phyloP scores from a whole-genome alignment of 768 basidiomycete genomes.

The Boletus pseudo-olivaceus region DNA sequence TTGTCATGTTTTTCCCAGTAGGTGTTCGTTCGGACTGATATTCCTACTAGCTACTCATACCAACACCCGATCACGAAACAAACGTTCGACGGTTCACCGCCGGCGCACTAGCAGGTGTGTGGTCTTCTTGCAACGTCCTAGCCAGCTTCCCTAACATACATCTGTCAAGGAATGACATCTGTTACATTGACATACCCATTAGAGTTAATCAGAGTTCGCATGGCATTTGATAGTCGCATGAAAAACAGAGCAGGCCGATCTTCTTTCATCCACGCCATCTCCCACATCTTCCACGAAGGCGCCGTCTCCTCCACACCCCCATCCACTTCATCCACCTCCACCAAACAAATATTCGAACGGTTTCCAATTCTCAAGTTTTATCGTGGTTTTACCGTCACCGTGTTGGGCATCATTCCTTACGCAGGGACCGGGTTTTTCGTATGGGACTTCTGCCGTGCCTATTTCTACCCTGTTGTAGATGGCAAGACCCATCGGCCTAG shows the following conservation, averaged over 20 bases:
- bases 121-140: not conserved
- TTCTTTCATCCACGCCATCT: constrained; percentile 53
- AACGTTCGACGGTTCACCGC: constrained; percentile 77
- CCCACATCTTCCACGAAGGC: constrained; percentile 70
- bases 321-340: constrained; percentile 13
- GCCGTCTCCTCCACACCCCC: constrained; percentile 26
- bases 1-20: not conserved
- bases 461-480: constrained; percentile 46
- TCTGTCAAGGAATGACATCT: constrained; percentile 67
- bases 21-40: not conserved
- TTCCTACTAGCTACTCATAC: constrained; percentile 70
- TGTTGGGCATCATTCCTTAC: constrained; percentile 92
- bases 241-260: constrained; percentile 35
- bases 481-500: constrained; percentile 38
- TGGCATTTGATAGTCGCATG: constrained; percentile 61
- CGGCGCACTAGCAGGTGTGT: constrained; percentile 81
- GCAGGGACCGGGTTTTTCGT: constrained; percentile 93
- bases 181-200: constrained; percentile 94
- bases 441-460: constrained; percentile 75
- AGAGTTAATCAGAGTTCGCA: constrained; percentile 91
- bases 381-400: constrained; percentile 92
- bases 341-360: constrained; percentile 44
- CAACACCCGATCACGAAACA: constrained; percentile 73
- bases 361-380: constrained; percentile 89
- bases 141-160: not conserved